Base-by-base conservation (phyloP, 2,329 filamentous ascomycete species). In the Colletotrichum magnum region DNA sequence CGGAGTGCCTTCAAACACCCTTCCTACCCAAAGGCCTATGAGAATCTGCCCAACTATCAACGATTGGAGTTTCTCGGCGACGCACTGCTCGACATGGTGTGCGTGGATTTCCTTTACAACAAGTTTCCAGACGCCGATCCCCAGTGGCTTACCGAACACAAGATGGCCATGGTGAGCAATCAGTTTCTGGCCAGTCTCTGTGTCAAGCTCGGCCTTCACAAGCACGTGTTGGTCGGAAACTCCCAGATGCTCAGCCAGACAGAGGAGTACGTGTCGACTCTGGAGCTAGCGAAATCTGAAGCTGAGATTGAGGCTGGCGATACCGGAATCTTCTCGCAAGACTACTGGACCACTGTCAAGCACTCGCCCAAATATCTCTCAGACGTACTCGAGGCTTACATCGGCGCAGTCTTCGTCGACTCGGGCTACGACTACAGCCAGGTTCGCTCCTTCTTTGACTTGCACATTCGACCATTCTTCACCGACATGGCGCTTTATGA, bases 91-190 rank as follows among this genome's bases (percentile, higher is more conserved):
- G 95, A 98, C 77, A 93, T 95, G 89, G 92, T 87, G 12, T 94
- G 92, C 74, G 91, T 98, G 63, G 92, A 95, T 74, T 90, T 93
- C 74, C 86, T 99, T 4, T 98, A 94, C 81, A 87, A 90, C 73
- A 86, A 85, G 4, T 94, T 93, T 74, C 94, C 94, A 0, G 84
- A 89, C 59, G 93, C 92, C 67, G 94, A 97, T 75, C 95, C 96
- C 0, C 95, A 98, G 78, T 98, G 95, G 95, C 85, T 99, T 68
- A 98, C 96, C 0, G 96, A 98, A 80, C 95, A 98, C 85, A 98
- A 98, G 82, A 98, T 97, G 91, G 94, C 95, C n/a, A 98, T 99
- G 93, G 95, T 96, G 0, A 96, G 94, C 61, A 99, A 99, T 82
- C 94, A 95, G 70, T 99, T 98, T 76, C 86, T 98, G 1, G 94